Percentiles rank a stretch among this genome's conserved stretches.
Conservation (phyloP, 1,284 basidiomycete genomes). For the Leucoagaricus sp. region DNA sequence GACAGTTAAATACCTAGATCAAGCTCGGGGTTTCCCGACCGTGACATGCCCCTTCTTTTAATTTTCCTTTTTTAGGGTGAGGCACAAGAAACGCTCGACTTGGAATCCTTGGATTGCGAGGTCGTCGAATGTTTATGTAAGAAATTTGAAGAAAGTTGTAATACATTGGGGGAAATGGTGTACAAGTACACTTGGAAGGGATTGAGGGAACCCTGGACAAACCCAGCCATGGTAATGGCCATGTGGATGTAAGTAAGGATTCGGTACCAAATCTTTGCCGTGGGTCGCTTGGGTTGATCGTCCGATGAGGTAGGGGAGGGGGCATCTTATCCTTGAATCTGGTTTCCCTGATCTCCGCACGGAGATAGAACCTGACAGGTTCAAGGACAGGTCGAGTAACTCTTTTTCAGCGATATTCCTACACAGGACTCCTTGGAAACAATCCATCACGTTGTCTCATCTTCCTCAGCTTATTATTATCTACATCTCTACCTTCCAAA, state of each 20-base stretch:
- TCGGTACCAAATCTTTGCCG: conserved; percentile 36
- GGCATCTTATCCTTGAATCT: conserved; percentile 33
- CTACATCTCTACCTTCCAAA: conserved; percentile 32
- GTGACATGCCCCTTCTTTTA: conserved; percentile 8
- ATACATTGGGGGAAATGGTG: conserved; percentile 6
- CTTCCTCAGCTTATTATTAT: conserved; percentile 32
- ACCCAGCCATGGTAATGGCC: conserved; percentile 10
- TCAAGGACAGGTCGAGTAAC: conserved; percentile 28
- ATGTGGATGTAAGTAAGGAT: conserved; percentile 19
- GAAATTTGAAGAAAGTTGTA: conserved; percentile 5
- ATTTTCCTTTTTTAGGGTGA: conserved; percentile 17
- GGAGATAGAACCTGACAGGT: conserved; percentile 30
- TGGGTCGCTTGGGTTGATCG: conserved; percentile 32
- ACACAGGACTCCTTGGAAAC: conserved; percentile 41
- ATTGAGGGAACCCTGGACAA: not conserved
- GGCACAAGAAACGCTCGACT: conserved; percentile 22
- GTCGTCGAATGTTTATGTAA: conserved; percentile 29
- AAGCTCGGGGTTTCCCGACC: conserved; percentile 6
- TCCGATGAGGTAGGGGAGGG: conserved; percentile 43
- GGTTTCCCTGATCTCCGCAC: conserved; percentile 33
- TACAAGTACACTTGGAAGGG: not conserved
- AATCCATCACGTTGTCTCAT: conserved; percentile 38
- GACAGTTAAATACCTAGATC: conserved; percentile 8
- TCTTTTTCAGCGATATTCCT: conserved; percentile 25
- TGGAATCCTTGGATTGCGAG: conserved; percentile 23